Percentiles rank a stretch among this genome's conserved stretches.
phyloP scores from a whole-genome alignment of 768 basidiomycete genomes.

The Auricularia heimuer region DNA sequence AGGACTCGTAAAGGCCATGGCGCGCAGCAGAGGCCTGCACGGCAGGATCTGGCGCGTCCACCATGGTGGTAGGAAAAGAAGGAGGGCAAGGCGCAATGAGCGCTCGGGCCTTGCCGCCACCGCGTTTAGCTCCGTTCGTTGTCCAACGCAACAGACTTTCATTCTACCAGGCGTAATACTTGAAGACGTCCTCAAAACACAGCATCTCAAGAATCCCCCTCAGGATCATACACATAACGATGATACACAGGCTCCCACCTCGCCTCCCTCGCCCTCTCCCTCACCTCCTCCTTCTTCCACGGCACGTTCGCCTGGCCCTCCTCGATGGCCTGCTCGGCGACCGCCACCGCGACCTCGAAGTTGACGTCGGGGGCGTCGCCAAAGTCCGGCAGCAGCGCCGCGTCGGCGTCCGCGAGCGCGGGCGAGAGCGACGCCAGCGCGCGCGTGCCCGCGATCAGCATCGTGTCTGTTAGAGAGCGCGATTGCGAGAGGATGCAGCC shows the following conservation, averaged over 20 bases:
- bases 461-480: conserved; percentile 60
- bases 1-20: conserved; percentile 55
- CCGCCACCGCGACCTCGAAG: conserved; percentile 56
- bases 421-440: conserved; percentile 71
- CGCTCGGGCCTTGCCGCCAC: too few relatives aligned
- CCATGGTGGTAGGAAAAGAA: background rate
- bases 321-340: conserved; percentile 65
- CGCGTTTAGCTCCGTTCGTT: too few relatives aligned
- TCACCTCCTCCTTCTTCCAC: conserved; percentile 51
- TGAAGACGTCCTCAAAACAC: too few relatives aligned
- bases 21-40: background rate
- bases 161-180: too few relatives aligned
- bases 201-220: conserved; percentile 25
- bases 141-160: too few relatives aligned
- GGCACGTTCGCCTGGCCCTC: conserved; percentile 56
- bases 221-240: conserved; percentile 51
- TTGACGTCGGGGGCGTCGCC: conserved; percentile 62
- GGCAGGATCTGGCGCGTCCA: background rate
- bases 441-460: conserved; percentile 76
- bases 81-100: too few relatives aligned
- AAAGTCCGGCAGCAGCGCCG: conserved; percentile 68
- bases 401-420: conserved; percentile 58
- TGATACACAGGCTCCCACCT: conserved; percentile 61
- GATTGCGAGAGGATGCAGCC: conserved; percentile 48
- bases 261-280: conserved; percentile 37